Evolutionary conservation across 257 asterid species (phyloP), one percentile per base, ranked within the genome.

Genomic region (Mitragyna speciosa): DNA sequence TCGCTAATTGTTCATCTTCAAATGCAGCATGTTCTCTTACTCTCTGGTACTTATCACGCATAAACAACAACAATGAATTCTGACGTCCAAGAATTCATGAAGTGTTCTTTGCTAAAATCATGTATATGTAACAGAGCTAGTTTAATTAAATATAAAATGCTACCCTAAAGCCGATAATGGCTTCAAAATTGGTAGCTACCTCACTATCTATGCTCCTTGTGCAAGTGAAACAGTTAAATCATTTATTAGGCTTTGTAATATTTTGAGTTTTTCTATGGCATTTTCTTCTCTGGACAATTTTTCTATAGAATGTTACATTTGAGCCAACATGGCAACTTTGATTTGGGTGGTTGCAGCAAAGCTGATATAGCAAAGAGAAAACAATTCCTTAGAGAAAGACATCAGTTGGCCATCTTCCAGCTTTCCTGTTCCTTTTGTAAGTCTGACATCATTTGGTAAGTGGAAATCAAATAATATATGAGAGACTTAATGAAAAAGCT

Each of bases 1-100:
- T 20, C 97, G 98, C 47, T 93, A 89, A 84, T 75, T 30, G 58
- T 33, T 49, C 56, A 19, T 77, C 73, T 20, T 76, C 51, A 75
- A 24, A 56, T 17, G 39, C 68, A 9, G 54, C 9, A 11, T 2
- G 6, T 76, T 51, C 49, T 8, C 11, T 64, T 63, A 30, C 30
- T 41, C 26, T 33, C 28, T 63, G 66, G n/a, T 51, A 48, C 20
- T 5, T 1, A 31, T 5, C 24, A 2, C 61, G 6, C 4, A n/a
- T n/a, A 17, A 72, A 11, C 39, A 48, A 36, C 1, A n/a, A 31
- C 14, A 14, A 41, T 14, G 6, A 70, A 41, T 39, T 20, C 36
- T 59, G 79, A 24, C 59, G 59, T 24, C 49, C 41, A 3, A 17
- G 72, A 67, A 69, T 19, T 76, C 36, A 59, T 15, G 17, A 36